Evolutionary conservation across 805 yeast species (phyloP).

Genomic region (Metschnikowia aberdeeniae): DNA sequence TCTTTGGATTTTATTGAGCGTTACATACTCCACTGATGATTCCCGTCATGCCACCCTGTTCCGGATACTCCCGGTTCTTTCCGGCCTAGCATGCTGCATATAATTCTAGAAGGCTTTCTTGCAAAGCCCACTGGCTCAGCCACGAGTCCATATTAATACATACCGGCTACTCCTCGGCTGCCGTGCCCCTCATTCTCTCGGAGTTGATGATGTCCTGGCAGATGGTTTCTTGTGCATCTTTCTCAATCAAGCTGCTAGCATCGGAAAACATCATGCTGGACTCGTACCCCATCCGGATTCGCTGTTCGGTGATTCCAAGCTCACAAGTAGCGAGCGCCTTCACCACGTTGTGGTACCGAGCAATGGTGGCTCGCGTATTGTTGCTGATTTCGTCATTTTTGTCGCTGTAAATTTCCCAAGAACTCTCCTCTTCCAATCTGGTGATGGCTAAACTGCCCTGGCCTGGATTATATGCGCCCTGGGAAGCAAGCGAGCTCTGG

Average conservation of each 20-base stretch:
- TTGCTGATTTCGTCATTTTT: slow-evolving; percentile 70
- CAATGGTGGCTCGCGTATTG: slow-evolving; percentile 64
- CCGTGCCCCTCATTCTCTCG: slow-evolving; percentile 69
- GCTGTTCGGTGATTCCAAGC: slow-evolving; percentile 78
- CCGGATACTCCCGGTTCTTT: too few species aligned
- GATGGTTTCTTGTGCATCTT: slow-evolving; percentile 65
- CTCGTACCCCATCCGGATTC: slow-evolving; percentile 81
- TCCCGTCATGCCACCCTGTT: not conserved
- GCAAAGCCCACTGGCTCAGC: not conserved
- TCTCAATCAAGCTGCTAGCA: slow-evolving; percentile 49
- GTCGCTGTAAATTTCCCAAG: slow-evolving; percentile 94
- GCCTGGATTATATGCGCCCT: slow-evolving; percentile 48
- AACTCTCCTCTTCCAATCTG: slow-evolving; percentile 84
- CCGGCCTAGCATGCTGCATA: not conserved
- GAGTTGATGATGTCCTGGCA: slow-evolving; percentile 68
- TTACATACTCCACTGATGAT: not conserved
- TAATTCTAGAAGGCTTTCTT: slow-evolving; percentile 1
- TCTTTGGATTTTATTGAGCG: too few species aligned
- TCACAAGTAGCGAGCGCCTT: slow-evolving; percentile 79
- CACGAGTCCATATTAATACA: not conserved
- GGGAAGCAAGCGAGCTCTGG: slow-evolving; percentile 37
- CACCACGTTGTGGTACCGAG: slow-evolving; percentile 81
- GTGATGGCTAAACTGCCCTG: slow-evolving; percentile 68
- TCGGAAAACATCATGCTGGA: slow-evolving; percentile 74
- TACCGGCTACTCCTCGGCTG: not conserved